Percentiles rank a stretch among this genome's conserved stretches.
Conservation (phyloP, 768 basidiomycete genomes). For the Suillus lakei region DNA sequence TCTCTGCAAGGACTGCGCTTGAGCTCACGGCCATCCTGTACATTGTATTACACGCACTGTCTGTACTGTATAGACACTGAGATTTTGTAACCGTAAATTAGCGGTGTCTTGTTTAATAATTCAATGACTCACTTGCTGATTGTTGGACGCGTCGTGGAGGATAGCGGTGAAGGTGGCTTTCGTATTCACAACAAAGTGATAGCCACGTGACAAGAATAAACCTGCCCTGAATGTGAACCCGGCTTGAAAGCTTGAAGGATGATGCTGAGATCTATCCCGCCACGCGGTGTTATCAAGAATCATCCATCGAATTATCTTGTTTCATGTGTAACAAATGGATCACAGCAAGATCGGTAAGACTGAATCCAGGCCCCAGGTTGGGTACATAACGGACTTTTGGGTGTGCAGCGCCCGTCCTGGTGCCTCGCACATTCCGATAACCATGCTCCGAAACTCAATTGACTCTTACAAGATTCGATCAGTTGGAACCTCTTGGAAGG, state of each 20-base stretch:
- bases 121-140: slow-evolving; percentile 8
- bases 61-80: slow-evolving; percentile 32
- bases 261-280: too few species aligned
- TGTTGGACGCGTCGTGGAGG: background rate
- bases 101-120: background rate
- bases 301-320: background rate
- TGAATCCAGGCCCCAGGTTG: background rate
- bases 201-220: background rate
- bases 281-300: background rate
- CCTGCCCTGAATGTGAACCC: slow-evolving; percentile 6
- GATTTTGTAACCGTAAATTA: background rate
- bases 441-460: background rate
- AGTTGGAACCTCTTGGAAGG: background rate
- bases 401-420: background rate
- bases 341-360: background rate
- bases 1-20: slow-evolving; percentile 60
- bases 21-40: slow-evolving; percentile 14
- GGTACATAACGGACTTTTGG: slow-evolving; percentile 2
- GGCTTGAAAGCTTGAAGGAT: too few species aligned
- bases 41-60: slow-evolving; percentile 30
- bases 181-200: background rate
- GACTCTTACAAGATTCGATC: background rate
- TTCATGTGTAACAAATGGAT: slow-evolving; percentile 1
- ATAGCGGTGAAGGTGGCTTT: background rate
- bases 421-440: background rate